phyloP scores from a whole-genome alignment of 495 filamentous ascomycete species.

The Aspergillus baeticus region DNA sequence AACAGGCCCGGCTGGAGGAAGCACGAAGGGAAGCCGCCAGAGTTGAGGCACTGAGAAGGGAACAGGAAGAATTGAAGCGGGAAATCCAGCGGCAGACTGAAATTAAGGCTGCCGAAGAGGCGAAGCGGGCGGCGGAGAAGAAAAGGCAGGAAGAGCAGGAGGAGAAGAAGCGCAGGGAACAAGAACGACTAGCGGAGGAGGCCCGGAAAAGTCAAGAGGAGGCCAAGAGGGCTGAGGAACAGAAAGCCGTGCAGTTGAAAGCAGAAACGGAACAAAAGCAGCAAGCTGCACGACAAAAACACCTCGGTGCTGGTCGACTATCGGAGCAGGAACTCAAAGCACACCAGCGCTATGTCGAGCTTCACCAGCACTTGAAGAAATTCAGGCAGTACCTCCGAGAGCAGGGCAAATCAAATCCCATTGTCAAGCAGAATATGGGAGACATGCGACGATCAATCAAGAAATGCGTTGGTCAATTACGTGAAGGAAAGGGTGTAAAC shows the following conservation, averaged over 20 bases:
- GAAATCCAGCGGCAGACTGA: slow-evolving; percentile 41
- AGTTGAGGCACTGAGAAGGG: slow-evolving; percentile 32
- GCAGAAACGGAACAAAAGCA: slow-evolving; percentile 28
- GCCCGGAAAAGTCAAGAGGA: slow-evolving; percentile 40
- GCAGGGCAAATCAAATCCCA: slow-evolving; percentile 46
- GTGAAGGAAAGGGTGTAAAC: slow-evolving; percentile 61
- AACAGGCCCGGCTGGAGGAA: slow-evolving; percentile 34
- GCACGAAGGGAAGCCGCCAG: slow-evolving; percentile 40
- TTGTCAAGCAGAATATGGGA: slow-evolving; percentile 65
- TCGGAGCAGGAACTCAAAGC: slow-evolving; percentile 36
- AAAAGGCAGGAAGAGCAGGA: slow-evolving; percentile 41
- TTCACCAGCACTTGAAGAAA: slow-evolving; percentile 73
- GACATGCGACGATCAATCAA: slow-evolving; percentile 72
- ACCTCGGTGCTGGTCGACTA: slow-evolving; percentile 24
- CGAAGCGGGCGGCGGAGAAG: slow-evolving; percentile 41
- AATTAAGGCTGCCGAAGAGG: slow-evolving; percentile 36
- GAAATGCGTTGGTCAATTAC: slow-evolving; percentile 73
- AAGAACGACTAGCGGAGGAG: slow-evolving; percentile 36
- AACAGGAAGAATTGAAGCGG: slow-evolving; percentile 40
- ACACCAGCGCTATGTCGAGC: slow-evolving; percentile 62
- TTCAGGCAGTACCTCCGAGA: slow-evolving; percentile 58
- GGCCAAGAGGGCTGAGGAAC: slow-evolving; percentile 30
- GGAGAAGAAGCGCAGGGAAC: slow-evolving; percentile 54
- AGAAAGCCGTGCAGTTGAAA: slow-evolving; percentile 26
- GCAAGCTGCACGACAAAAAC: slow-evolving; percentile 27